Conservation (phyloP, 352 stramenopile genomes). For the Globisporangium orthogonon region DNA sequence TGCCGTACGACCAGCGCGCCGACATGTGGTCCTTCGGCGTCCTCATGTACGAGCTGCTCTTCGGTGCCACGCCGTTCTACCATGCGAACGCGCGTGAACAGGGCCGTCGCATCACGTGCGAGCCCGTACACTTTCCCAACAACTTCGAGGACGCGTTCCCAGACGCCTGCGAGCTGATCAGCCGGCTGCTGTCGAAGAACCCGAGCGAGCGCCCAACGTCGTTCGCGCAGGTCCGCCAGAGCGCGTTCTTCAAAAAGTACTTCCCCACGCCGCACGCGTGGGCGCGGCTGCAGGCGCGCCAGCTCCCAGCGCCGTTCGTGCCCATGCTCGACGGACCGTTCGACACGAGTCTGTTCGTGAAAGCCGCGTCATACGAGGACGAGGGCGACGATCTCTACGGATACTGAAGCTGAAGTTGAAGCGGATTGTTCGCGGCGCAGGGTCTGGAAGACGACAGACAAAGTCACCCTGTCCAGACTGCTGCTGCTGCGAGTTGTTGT, state of each 20-base stretch:
- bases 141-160: constrained; percentile 53
- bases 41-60: constrained; percentile 84
- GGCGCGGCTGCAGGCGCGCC: constrained; percentile 29
- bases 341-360: constrained; percentile 66
- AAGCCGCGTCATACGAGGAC: constrained; percentile 49
- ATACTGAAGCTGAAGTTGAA: constrained; percentile 24
- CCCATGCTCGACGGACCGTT: constrained; percentile 56
- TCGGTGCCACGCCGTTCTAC: constrained; percentile 84
- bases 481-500: too few species aligned
- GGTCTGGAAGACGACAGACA: too few species aligned
- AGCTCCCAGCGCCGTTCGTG: constrained; percentile 44
- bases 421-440: too few species aligned
- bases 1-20: constrained; percentile 58
- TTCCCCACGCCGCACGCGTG: constrained; percentile 32
- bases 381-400: constrained; percentile 39
- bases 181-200: constrained; percentile 48
- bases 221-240: constrained; percentile 32
- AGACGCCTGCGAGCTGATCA: constrained; percentile 47
- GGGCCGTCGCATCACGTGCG: constrained; percentile 62
- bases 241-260: constrained; percentile 43
- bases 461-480: too few species aligned
- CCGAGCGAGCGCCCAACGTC: constrained; percentile 27
- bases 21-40: constrained; percentile 81
- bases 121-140: constrained; percentile 58
- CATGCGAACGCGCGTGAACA: constrained; percentile 76